Evolutionary conservation across 2,329 filamentous ascomycete genomes (phyloP).

Genomic region (Diaporthe aspalathi): DNA sequence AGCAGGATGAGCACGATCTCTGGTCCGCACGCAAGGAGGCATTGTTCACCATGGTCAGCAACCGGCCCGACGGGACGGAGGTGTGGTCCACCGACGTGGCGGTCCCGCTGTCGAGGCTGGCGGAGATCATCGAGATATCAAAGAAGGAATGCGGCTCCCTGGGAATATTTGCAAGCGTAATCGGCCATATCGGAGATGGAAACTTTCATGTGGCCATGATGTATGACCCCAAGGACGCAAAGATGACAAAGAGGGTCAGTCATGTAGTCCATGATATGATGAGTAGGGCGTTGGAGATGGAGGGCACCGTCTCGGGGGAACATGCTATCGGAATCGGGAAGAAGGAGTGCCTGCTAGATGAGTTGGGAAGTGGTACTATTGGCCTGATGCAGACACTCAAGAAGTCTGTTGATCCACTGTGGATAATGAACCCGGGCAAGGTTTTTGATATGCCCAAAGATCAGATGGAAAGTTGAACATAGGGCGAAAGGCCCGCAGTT

Average conservation of each 20-base stretch:
- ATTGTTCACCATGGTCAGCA: constrained; percentile 77
- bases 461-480: neutral
- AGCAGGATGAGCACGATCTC: constrained; percentile 74
- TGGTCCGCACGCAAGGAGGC: constrained; percentile 83
- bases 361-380: constrained; percentile 69
- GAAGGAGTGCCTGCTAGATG: constrained; percentile 62
- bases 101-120: constrained; percentile 77
- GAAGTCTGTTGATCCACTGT: constrained; percentile 68
- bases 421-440: constrained; percentile 60
- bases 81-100: constrained; percentile 87
- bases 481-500: too few species aligned
- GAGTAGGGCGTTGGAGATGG: constrained; percentile 72
- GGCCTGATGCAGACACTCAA: constrained; percentile 75
- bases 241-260: constrained; percentile 55
- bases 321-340: constrained; percentile 70
- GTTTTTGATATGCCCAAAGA: constrained; percentile 46
- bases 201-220: constrained; percentile 67
- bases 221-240: constrained; percentile 61
- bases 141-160: constrained; percentile 68
- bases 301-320: constrained; percentile 76
- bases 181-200: constrained; percentile 76
- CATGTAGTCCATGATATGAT: constrained; percentile 73
- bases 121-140: constrained; percentile 77
- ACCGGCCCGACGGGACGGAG: constrained; percentile 67
- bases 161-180: constrained; percentile 68